Percentiles rank a stretch among this genome's conserved stretches.
phyloP scores from a whole-genome alignment of 495 filamentous ascomycete genomes.

The Xylaria flabelliformis region DNA sequence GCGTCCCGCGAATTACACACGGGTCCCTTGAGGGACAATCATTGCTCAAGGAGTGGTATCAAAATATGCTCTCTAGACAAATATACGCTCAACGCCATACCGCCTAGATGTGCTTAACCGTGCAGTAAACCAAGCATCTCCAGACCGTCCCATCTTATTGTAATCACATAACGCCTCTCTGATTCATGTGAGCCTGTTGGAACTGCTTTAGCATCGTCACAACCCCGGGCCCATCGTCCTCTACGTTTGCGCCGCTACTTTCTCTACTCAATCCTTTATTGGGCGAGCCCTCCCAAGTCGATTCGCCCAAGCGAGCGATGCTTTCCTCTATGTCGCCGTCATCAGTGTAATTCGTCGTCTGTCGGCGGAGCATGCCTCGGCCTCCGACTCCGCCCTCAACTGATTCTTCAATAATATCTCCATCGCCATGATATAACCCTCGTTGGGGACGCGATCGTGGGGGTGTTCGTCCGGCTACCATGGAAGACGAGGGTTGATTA shows the following conservation, averaged over 20 bases:
- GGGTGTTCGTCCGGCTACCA: slow-evolving; percentile 51
- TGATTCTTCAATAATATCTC: slow-evolving; percentile 56
- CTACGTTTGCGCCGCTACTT: slow-evolving; percentile 43
- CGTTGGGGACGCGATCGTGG: slow-evolving; percentile 49
- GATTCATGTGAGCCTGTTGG: slow-evolving; percentile 78
- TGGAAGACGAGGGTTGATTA: slow-evolving; percentile 74
- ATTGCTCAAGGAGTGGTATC: slow-evolving; percentile 17
- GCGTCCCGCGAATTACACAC: background rate
- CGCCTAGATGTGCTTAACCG: background rate
- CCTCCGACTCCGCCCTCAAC: slow-evolving; percentile 62
- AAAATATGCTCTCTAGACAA: slow-evolving; percentile 16
- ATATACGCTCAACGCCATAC: slow-evolving; percentile 9
- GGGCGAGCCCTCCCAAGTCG: slow-evolving; percentile 60
- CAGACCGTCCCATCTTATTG: background rate
- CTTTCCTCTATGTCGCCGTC: slow-evolving; percentile 62
- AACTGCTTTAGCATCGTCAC: slow-evolving; percentile 90
- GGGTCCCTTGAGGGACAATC: background rate
- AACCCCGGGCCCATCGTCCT: slow-evolving; percentile 67
- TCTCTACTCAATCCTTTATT: slow-evolving; percentile 49
- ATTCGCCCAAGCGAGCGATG: slow-evolving; percentile 54
- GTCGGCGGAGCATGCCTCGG: slow-evolving; percentile 77
- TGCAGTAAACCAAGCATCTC: slow-evolving; percentile 1
- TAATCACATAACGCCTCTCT: slow-evolving; percentile 48
- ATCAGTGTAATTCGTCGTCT: slow-evolving; percentile 54
- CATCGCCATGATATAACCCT: slow-evolving; percentile 48